phyloP scores from a whole-genome alignment of 108 stramenopile species.

The Pseudonitzschia delicatissima region DNA sequence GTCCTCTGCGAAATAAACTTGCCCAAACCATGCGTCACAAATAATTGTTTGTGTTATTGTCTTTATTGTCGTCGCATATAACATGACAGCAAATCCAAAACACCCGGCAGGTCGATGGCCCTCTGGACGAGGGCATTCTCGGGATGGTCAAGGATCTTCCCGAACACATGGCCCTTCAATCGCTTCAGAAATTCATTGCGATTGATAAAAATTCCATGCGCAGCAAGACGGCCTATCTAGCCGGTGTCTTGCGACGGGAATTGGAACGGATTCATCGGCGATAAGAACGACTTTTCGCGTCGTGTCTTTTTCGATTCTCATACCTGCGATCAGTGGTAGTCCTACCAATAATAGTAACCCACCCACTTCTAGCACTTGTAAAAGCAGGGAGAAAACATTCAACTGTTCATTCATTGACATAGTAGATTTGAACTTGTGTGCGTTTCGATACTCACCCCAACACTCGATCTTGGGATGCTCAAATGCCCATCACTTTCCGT shows the following conservation, averaged over 20 bases:
- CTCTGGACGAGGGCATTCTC: conserved; percentile 59
- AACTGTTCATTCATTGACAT: no score
- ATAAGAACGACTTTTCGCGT: conserved; percentile 7
- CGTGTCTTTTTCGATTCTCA: not conserved
- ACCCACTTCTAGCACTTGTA: no score
- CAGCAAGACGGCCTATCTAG: conserved; percentile 67
- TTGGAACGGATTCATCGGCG: conserved; percentile 56
- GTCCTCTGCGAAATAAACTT: not conserved
- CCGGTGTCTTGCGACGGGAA: conserved; percentile 71
- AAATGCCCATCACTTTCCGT: no score
- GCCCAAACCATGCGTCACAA: not conserved
- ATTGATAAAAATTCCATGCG: conserved; percentile 71
- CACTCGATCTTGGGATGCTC: no score
- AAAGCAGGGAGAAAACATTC: no score
- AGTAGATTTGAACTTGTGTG: no score
- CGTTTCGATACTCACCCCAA: no score
- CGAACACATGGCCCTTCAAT: conserved; percentile 56
- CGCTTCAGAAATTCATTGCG: conserved; percentile 61
- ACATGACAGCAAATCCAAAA: conserved; percentile 54
- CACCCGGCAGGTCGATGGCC: conserved; percentile 62
- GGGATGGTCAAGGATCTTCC: conserved; percentile 74
- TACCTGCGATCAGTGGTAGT: no score
- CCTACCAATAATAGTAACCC: no score
- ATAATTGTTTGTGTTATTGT: no score
- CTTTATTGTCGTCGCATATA: conserved; percentile 6